Conservation (phyloP, 202 grass and related monocot species). For the Musa balbisiana region DNA sequence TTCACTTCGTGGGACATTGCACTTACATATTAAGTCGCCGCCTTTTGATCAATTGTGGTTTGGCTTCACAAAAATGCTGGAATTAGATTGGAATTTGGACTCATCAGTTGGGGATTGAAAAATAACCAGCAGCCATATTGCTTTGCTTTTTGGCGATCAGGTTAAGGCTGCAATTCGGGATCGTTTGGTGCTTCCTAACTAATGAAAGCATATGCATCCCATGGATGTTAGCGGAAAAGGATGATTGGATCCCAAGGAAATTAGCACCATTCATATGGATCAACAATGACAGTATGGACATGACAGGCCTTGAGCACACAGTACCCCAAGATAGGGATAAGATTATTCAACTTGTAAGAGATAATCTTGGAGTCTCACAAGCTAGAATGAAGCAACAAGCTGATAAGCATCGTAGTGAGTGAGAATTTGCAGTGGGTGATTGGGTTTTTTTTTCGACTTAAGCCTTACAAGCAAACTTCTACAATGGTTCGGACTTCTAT, state of each 20-base stretch:
- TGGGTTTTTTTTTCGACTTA: no score
- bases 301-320: no score
- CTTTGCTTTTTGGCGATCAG: slow-evolving; percentile 52
- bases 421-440: no score
- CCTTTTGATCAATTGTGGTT: no score
- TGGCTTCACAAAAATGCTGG: slow-evolving; percentile 70
- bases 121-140: slow-evolving; percentile 54
- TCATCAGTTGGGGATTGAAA: slow-evolving; percentile 74
- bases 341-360: no score
- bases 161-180: slow-evolving; percentile 71
- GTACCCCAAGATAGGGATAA: no score
- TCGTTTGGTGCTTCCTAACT: slow-evolving; percentile 66
- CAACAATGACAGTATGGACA: slow-evolving; percentile 21
- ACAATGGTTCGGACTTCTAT: no score
- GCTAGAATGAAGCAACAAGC: no score
- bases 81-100: slow-evolving; percentile 77
- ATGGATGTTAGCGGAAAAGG: slow-evolving; percentile 69
- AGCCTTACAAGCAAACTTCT: no score
- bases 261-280: slow-evolving; percentile 65
- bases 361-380: no score
- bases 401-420: no score
- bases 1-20: slow-evolving; percentile 48
- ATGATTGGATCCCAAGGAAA: slow-evolving; percentile 68
- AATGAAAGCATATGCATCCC: slow-evolving; percentile 57
- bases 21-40: slow-evolving; percentile 6